Evolutionary conservation across 805 yeast species (phyloP).

Genomic region (Kregervanrija delftensis): DNA sequence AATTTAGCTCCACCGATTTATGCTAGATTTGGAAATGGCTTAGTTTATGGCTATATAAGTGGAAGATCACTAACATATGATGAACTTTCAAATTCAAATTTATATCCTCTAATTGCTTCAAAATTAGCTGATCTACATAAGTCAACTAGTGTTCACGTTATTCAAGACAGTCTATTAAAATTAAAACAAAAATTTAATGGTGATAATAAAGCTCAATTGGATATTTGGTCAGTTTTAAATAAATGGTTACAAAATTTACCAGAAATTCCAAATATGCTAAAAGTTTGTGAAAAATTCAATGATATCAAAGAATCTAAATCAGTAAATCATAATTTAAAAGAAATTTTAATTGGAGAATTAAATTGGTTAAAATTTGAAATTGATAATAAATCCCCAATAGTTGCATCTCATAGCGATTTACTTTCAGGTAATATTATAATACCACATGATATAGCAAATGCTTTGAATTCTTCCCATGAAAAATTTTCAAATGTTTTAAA

Average conservation of each 20-base stretch:
- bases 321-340: constrained; percentile 16
- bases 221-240: constrained; percentile 53
- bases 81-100: constrained; percentile 40
- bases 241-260: constrained; percentile 65
- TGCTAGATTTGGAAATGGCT: constrained; percentile 65
- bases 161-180: constrained; percentile 40
- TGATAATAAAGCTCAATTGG: constrained; percentile 6
- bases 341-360: constrained; percentile 43
- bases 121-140: constrained; percentile 69
- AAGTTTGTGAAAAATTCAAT: constrained; percentile 31
- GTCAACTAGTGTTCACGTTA: constrained; percentile 35
- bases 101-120: constrained; percentile 56
- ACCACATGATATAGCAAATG: constrained; percentile 32
- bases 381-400: constrained; percentile 41
- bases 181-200: constrained; percentile 24
- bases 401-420: constrained; percentile 65
- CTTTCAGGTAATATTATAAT: constrained; percentile 68
- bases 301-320: constrained; percentile 15
- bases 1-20: constrained; percentile 62
- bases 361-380: constrained; percentile 44
- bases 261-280: constrained; percentile 32
- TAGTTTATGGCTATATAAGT: constrained; percentile 60
- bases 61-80: constrained; percentile 54
- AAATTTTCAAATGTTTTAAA: constrained; percentile 7
- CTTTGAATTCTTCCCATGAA: constrained; percentile 5